Evolutionary conservation across 2,329 filamentous ascomycete species (phyloP).

Genomic region (Myriangium duriaei): DNA sequence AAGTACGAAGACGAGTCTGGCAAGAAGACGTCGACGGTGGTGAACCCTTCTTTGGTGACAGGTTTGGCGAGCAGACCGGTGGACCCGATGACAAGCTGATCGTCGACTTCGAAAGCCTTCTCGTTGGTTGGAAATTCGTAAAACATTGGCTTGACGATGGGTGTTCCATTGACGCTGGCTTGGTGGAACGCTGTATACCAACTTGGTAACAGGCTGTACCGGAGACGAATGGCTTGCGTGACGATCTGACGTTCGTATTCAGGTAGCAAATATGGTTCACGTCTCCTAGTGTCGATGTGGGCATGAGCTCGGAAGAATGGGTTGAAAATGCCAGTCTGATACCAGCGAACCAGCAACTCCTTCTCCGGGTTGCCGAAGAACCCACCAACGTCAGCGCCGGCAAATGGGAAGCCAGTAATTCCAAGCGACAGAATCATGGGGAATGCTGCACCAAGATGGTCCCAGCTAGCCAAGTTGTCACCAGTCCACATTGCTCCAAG

Average conservation of each 20-base stretch:
- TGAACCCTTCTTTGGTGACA: conserved; percentile 63
- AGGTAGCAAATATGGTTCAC: conserved; percentile 80
- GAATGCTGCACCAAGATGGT: conserved; percentile 74
- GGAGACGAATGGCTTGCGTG: conserved; percentile 71
- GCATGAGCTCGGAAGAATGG: conserved; percentile 97
- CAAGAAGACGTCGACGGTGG: conserved; percentile 68
- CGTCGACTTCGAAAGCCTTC: conserved; percentile 73
- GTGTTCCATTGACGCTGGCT: conserved; percentile 67
- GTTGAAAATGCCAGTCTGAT: conserved; percentile 92
- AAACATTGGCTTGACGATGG: conserved; percentile 84
- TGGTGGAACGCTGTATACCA: conserved; percentile 98
- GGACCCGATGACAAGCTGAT: conserved; percentile 82
- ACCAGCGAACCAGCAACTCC: conserved; percentile 87
- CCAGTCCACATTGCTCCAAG: conserved; percentile 97
- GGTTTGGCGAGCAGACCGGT: conserved; percentile 91
- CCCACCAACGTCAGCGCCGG: conserved; percentile 88
- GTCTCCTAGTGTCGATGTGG: conserved; percentile 87
- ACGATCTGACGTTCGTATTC: conserved; percentile 80
- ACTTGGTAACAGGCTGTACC: conserved; percentile 78
- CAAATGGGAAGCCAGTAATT: conserved; percentile 85
- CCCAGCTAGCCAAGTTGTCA: conserved; percentile 90
- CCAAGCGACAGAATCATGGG: conserved; percentile 92
- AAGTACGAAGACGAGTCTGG: conserved; percentile 85
- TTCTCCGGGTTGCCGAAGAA: conserved; percentile 97
- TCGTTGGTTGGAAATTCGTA: conserved; percentile 84